A percentile compares a stretch with the other conserved stretches of the same genome.
These are phyloP conservation scores for Fusarium tjaetaba DNA, from an alignment of 2,329 filamentous ascomycete species.

Conservation along the genomic window DNA sequence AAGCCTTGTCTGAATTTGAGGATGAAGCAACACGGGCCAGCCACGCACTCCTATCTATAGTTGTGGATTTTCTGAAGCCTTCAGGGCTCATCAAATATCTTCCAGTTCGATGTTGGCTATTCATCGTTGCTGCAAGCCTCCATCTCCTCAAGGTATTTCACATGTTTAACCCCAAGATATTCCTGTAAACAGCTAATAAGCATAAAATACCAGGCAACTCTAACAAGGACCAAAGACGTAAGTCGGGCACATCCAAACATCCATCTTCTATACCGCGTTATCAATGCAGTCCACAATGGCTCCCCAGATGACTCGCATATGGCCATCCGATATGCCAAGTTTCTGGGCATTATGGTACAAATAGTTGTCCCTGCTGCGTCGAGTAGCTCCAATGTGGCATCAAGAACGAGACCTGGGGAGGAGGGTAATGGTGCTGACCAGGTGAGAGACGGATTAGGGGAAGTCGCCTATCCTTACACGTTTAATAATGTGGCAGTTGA, in stretches of 20 bases:
- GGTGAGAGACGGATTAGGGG: background rate
- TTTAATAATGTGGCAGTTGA: background rate
- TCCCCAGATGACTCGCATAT: background rate
- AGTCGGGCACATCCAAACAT: background rate
- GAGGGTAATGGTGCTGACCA: background rate
- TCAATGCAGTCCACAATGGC: background rate
- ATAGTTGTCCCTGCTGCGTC: background rate
- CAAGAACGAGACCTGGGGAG: too few relatives aligned
- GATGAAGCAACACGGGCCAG: background rate
- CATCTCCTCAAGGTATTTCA: background rate
- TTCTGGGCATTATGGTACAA: background rate
- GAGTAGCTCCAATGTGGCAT: background rate
- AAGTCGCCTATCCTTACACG: background rate
- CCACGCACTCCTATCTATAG: background rate
- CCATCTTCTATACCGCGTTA: background rate
- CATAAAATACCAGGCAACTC: background rate
- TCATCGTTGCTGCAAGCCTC: background rate
- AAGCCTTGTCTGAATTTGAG: background rate
- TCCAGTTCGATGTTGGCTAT: background rate
- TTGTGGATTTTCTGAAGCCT: background rate
- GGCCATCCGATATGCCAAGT: background rate
- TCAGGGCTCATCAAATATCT: background rate
- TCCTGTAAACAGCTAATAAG: rapidly evolving
- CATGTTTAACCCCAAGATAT: rapidly evolving
- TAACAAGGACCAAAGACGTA: background rate